phyloP scores from a whole-genome alignment of 305 asterid species.

The Fraxinus greggii region DNA sequence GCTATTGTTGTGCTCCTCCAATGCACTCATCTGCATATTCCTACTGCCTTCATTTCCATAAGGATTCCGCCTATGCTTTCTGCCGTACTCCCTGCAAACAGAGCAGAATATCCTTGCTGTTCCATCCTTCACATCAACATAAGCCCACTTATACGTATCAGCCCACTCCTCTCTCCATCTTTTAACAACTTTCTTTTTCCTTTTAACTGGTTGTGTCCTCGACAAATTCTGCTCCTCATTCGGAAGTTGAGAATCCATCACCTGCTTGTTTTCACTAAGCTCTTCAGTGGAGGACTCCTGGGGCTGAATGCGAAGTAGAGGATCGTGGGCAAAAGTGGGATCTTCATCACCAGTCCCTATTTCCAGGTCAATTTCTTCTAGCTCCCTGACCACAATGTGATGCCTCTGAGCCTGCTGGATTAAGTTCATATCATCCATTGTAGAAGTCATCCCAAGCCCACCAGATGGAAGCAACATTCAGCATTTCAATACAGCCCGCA shows the following conservation, averaged over 20 bases:
- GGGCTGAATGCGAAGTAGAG: slow-evolving; percentile 67
- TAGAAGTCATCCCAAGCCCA: slow-evolving; percentile 77
- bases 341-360: slow-evolving; percentile 89
- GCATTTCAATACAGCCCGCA: slow-evolving; percentile 58
- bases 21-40: slow-evolving; percentile 99
- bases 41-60: slow-evolving; percentile 99
- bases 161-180: slow-evolving; percentile 99
- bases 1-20: slow-evolving; percentile 97
- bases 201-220: slow-evolving; percentile 65
- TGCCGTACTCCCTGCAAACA: slow-evolving; percentile 93
- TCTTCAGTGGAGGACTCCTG: slow-evolving; percentile 83
- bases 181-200: slow-evolving; percentile 96
- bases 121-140: slow-evolving; percentile 89
- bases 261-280: slow-evolving; percentile 60
- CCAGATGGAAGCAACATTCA: slow-evolving; percentile 83
- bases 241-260: slow-evolving; percentile 63
- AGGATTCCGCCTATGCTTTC: slow-evolving; percentile 97
- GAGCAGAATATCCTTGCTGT: slow-evolving; percentile 97
- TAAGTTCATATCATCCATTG: slow-evolving; percentile 94
- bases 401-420: slow-evolving; percentile 95
- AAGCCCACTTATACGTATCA: slow-evolving; percentile 99
- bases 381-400: slow-evolving; percentile 79
- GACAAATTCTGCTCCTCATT: slow-evolving; percentile 68
- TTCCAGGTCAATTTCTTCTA: slow-evolving; percentile 94
- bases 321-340: slow-evolving; percentile 62